A percentile compares a stretch with the other conserved stretches of the same genome.
Conservation (phyloP, 2,329 filamentous ascomycete genomes). For the Xylaria sp. region DNA sequence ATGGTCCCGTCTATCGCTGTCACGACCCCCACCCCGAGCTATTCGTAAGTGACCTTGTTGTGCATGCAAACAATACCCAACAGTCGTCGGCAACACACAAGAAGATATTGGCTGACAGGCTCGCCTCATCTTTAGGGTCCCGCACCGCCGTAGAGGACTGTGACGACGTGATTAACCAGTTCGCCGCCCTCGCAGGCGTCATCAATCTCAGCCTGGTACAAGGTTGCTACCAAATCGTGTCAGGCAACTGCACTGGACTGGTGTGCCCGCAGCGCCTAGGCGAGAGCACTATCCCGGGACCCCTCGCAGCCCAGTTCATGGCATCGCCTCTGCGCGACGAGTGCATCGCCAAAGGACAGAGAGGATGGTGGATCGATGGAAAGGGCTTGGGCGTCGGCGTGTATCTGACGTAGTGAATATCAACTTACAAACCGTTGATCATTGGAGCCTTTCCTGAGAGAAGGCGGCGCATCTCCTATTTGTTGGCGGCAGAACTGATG, state of each 20-base stretch:
- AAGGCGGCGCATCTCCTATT: background rate
- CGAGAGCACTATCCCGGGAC: slow-evolving; percentile 32
- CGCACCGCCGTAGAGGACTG: slow-evolving; percentile 39
- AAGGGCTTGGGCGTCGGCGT: slow-evolving; percentile 34
- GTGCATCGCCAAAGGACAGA: slow-evolving; percentile 38
- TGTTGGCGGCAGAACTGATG: background rate
- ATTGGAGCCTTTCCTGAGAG: background rate
- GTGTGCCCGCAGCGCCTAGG: slow-evolving; percentile 37
- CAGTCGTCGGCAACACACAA: background rate
- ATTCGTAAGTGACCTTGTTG: slow-evolving; percentile 26
- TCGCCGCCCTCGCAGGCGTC: slow-evolving; percentile 26
- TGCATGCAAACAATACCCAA: too few relatives aligned
- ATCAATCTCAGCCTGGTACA: slow-evolving; percentile 36
- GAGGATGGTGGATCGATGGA: slow-evolving; percentile 40
- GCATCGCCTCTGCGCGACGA: slow-evolving; percentile 32
- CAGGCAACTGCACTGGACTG: slow-evolving; percentile 38
- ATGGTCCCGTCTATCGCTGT: slow-evolving; percentile 32
- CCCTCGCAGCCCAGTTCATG: slow-evolving; percentile 36
- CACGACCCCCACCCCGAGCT: slow-evolving; percentile 31
- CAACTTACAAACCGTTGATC: background rate
- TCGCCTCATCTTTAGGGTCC: slow-evolving; percentile 26
- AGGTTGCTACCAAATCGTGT: slow-evolving; percentile 35
- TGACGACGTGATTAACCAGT: slow-evolving; percentile 33
- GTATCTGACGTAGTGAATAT: slow-evolving; percentile 32
- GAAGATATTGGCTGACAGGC: background rate